Evolutionary conservation across 176 grass and related monocot genomes (phyloP).

Genomic region (Echinochloa phyllopogon): DNA sequence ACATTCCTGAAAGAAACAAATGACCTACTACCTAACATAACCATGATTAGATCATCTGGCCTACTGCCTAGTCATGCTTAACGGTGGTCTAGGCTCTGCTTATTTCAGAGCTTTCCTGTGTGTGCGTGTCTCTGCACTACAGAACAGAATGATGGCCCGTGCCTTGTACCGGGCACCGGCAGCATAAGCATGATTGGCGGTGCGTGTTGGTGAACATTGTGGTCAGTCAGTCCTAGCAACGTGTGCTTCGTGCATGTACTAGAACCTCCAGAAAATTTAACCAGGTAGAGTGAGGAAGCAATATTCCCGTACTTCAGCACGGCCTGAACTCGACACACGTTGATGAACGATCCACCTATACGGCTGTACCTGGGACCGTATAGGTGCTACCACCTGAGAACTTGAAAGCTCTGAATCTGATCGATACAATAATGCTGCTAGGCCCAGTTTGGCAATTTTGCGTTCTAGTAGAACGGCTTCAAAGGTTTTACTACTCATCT

Average conservation of each 20-base stretch:
- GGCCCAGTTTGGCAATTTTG: background rate
- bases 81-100: background rate
- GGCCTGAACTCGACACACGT: background rate
- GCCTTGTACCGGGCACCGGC: background rate
- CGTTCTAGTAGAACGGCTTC: background rate
- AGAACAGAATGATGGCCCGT: slow-evolving; percentile 36
- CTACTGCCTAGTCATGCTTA: background rate
- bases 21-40: background rate
- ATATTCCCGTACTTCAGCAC: background rate
- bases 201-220: background rate
- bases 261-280: background rate
- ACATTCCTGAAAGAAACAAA: slow-evolving; percentile 6
- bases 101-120: slow-evolving; percentile 10
- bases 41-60: background rate
- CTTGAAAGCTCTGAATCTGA: background rate
- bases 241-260: background rate
- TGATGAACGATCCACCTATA: background rate
- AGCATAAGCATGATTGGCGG: background rate
- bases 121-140: background rate
- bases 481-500: background rate
- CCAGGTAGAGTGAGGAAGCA: background rate
- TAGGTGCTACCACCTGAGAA: background rate
- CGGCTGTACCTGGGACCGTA: background rate
- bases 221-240: background rate
- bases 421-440: background rate